These are phyloP conservation scores for Agarophyton chilense DNA, from an alignment of 23 red algal species.

Conservation along the genomic window DNA sequence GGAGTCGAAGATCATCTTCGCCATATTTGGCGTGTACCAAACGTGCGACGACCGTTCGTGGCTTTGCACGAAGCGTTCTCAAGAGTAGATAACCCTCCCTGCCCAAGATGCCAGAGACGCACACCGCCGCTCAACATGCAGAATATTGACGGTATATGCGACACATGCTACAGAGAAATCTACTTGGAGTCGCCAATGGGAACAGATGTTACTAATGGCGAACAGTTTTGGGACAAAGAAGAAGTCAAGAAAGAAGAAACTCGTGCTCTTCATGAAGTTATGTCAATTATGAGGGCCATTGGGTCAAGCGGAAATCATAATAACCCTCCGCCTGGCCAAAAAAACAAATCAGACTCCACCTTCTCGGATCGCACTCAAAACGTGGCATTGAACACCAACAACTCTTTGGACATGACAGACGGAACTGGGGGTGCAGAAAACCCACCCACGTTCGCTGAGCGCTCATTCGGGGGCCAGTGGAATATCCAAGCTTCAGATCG, in stretches of 20 bases:
- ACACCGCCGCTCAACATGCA: not conserved
- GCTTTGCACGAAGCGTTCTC: conserved; percentile 32
- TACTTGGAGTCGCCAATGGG: conserved; percentile 6
- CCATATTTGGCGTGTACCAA: conserved; percentile 7
- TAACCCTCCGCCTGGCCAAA: not conserved
- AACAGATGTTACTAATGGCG: not conserved
- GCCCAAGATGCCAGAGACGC: conserved; percentile 23
- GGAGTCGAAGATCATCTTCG: not conserved
- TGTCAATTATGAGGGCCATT: not conserved
- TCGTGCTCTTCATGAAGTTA: not conserved
- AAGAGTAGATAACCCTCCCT: conserved; percentile 12
- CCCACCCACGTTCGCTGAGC: not conserved
- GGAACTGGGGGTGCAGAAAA: conserved; percentile 1
- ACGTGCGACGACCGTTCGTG: conserved; percentile 10
- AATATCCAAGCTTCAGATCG: conserved; percentile 73
- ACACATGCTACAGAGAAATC: conserved; percentile 44
- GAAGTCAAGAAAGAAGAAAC: not conserved
- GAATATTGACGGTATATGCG: conserved; percentile 7
- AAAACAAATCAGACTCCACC: not conserved
- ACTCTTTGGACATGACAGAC: not conserved
- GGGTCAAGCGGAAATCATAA: not conserved
- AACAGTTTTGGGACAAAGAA: conserved; percentile 11
- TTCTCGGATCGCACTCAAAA: not conserved
- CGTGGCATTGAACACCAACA: not conserved
- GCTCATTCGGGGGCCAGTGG: conserved; percentile 51